Evolutionary conservation across 2,329 filamentous ascomycete genomes (phyloP).

Genomic region (Penicillium occitanis): DNA sequence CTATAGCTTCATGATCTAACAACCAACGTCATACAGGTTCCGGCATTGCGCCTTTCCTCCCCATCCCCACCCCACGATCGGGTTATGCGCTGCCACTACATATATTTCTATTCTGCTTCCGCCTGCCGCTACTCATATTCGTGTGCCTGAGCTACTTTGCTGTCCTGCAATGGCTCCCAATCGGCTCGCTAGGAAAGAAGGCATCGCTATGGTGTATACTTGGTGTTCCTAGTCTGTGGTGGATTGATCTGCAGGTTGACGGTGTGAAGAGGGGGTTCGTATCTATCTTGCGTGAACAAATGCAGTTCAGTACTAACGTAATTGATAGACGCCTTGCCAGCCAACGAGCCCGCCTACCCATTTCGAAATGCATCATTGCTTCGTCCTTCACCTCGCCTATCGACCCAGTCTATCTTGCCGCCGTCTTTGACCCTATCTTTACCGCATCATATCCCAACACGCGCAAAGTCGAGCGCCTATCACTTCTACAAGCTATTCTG

Average conservation of each 20-base stretch:
- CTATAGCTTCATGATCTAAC: not conserved
- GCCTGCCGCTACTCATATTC: conserved; percentile 73
- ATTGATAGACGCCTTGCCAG: conserved; percentile 63
- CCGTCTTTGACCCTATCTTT: conserved; percentile 95
- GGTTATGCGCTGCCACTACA: conserved; percentile 64
- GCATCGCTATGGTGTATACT: conserved; percentile 83
- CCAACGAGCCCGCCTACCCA: conserved; percentile 73
- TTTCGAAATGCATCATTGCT: conserved; percentile 77
- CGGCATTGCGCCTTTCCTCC: conserved; percentile 93
- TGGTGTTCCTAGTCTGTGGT: conserved; percentile 90
- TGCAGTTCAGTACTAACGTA: not conserved
- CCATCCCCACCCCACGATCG: conserved; percentile 66
- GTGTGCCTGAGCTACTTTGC: conserved; percentile 72
- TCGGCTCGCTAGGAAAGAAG: conserved; percentile 70
- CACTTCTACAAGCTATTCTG: conserved; percentile 71
- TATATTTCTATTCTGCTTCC: conserved; percentile 72
- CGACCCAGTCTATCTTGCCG: conserved; percentile 89
- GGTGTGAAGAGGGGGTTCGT: conserved; percentile 83
- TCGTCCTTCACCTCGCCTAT: conserved; percentile 90
- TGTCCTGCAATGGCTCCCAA: conserved; percentile 77
- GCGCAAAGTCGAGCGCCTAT: conserved; percentile 71
- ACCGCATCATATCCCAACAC: conserved; percentile 77
- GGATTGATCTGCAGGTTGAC: conserved; percentile 97
- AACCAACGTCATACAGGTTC: conserved; percentile 61
- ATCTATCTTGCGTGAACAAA: not conserved